Base-by-base conservation (phyloP, 2,329 filamentous ascomycete genomes). In the Hirsutella minnesotensis region DNA sequence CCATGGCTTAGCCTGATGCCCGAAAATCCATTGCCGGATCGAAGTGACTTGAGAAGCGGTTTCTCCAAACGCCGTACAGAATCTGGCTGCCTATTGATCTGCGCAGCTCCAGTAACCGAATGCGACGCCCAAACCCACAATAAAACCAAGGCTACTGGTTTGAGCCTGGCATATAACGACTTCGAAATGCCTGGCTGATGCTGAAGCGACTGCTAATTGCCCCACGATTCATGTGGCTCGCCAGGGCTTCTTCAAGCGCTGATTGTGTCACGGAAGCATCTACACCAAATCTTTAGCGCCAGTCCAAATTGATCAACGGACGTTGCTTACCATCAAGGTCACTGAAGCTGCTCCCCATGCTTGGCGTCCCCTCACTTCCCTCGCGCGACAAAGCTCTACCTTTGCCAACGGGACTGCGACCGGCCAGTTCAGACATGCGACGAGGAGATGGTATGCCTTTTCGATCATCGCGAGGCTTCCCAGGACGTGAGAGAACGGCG, bases 301-400 rank as follows among this genome's bases (percentile, higher is more conserved):
- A 18, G 8, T 40, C 15, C 40, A 40, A 27, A 9, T 40, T 42
- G 39, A 40, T 13, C 35, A 38, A 45, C n/a, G n/a, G 42, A 16
- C 8, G 5, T 20, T 5, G 39, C 59, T 46, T 66, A 77, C 83
- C 84, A 57, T 90, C 86, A 36, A 94, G 70, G 64, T 92, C 86
- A 61, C 84, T 90, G 54, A 87, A 92, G 53, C 84, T 89, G 58
- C 85, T 90, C 1, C 85, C 83, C 79, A 88, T 87, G 52, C 83
- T 87, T 1, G 81, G 83, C 13, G 80, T 82, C 13, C 81, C 81
- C 48, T 87, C 82, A 54, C 81, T 86, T 12, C 76, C 77, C 47
- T 83, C 79, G 12, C 71, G 69, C 2, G 73, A 74, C 38, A 66
- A 61, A 0, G 66, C 69, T 51, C 72, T 70, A 22, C 63, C 66